These are phyloP conservation scores for Aureobasidium mangrovei DNA, from an alignment of 2,329 filamentous ascomycete species.

Conservation along the genomic window DNA sequence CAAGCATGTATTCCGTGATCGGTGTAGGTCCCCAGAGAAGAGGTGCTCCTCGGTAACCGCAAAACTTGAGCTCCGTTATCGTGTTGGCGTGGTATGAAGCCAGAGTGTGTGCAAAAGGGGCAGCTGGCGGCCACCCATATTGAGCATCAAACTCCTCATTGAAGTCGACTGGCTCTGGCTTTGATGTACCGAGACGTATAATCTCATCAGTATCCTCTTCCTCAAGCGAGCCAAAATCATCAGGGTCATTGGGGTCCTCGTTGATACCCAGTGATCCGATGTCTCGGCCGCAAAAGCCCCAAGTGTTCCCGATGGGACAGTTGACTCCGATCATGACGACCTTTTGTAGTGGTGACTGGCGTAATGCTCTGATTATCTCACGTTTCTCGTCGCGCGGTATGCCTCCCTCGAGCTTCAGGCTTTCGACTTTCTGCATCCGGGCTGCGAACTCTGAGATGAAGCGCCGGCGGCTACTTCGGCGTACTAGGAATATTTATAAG, in stretches of 20 bases:
- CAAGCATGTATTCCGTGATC: slow-evolving; percentile 32
- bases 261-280: slow-evolving; percentile 24
- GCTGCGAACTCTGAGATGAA: slow-evolving; percentile 37
- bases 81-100: slow-evolving; percentile 33
- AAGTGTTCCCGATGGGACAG: slow-evolving; percentile 37
- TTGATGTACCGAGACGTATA: slow-evolving; percentile 19
- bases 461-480: slow-evolving; percentile 17
- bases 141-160: slow-evolving; percentile 28
- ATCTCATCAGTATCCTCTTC: slow-evolving; percentile 25
- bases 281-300: slow-evolving; percentile 31
- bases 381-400: slow-evolving; percentile 40
- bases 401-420: slow-evolving; percentile 40
- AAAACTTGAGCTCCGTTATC: slow-evolving; percentile 39
- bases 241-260: slow-evolving; percentile 11
- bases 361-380: slow-evolving; percentile 36
- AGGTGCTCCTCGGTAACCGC: slow-evolving; percentile 37
- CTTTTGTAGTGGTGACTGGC: slow-evolving; percentile 34
- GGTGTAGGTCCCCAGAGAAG: slow-evolving; percentile 31
- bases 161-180: slow-evolving; percentile 15
- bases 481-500: neutral
- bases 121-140: slow-evolving; percentile 33
- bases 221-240: slow-evolving; percentile 22
- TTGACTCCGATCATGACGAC: slow-evolving; percentile 38
- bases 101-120: slow-evolving; percentile 35
- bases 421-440: slow-evolving; percentile 33